Percentiles rank a stretch among this genome's conserved stretches.
These are phyloP conservation scores for Nicotiana sylvestris DNA, from an alignment of 257 asterid genomes.

Conservation along the genomic window DNA sequence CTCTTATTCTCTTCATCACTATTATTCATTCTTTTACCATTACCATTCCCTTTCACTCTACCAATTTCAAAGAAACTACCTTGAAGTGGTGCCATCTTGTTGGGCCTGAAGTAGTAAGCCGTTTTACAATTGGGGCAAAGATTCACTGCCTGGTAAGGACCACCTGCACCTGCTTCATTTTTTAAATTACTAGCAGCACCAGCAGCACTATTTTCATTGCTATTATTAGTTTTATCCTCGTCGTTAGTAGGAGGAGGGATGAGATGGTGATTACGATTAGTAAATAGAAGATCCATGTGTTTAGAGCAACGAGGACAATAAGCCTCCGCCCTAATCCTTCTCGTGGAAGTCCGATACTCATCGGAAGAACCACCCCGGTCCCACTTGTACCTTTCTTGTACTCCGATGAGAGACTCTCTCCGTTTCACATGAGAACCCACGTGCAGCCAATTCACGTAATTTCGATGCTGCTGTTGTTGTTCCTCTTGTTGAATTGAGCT, in stretches of 20 bases:
- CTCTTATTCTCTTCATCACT: constrained; percentile 49
- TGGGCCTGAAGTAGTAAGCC: constrained; percentile 74
- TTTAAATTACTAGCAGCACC: background rate
- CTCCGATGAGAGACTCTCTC: constrained; percentile 52
- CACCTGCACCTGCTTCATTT: constrained; percentile 20
- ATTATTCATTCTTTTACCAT: constrained; percentile 39
- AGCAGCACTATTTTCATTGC: background rate
- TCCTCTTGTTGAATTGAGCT: constrained; percentile 1
- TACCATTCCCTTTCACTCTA: constrained; percentile 37
- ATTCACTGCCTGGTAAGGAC: constrained; percentile 67
- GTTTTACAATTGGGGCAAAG: constrained; percentile 90
- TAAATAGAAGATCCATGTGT: constrained; percentile 83
- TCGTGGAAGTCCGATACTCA: constrained; percentile 21
- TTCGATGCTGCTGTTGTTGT: constrained; percentile 24
- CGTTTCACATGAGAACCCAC: constrained; percentile 40
- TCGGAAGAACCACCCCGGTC: constrained; percentile 37
- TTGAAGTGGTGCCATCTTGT: constrained; percentile 72
- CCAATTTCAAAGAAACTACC: constrained; percentile 90
- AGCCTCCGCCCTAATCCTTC: constrained; percentile 84
- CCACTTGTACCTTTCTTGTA: constrained; percentile 79
- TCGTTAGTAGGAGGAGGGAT: constrained; percentile 41
- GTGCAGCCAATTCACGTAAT: constrained; percentile 45
- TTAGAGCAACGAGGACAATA: constrained; percentile 93
- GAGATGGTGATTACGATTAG: constrained; percentile 54
- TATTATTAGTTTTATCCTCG: background rate